Evolutionary conservation across 768 basidiomycete species (phyloP).

Genomic region (Xerocomellus chrysenteron): DNA sequence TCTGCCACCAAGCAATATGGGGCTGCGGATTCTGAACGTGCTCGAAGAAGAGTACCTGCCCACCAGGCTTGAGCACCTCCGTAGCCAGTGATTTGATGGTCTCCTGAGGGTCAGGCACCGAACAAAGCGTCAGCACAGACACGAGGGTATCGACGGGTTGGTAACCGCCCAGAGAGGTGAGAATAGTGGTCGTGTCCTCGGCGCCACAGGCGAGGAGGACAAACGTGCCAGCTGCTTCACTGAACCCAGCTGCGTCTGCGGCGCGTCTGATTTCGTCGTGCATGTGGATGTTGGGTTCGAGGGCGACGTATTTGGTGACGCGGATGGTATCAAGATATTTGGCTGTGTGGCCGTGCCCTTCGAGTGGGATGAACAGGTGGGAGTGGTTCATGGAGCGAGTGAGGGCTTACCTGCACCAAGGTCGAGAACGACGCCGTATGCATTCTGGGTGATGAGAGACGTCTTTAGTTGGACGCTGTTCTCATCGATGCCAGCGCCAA

Average conservation of each 20-base stretch:
- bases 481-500: constrained; percentile 49
- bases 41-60: constrained; percentile 65
- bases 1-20: constrained; percentile 71
- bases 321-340: constrained; percentile 54
- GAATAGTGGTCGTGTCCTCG: constrained; percentile 52
- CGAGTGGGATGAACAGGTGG: not conserved
- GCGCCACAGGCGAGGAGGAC: constrained; percentile 64
- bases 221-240: constrained; percentile 51
- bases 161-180: constrained; percentile 37
- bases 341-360: constrained; percentile 64
- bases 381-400: too few species aligned
- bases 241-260: constrained; percentile 53
- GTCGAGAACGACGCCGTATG: constrained; percentile 63
- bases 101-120: constrained; percentile 53
- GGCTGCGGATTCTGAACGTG: constrained; percentile 56
- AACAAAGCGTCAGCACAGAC: constrained; percentile 65
- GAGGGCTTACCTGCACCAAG: constrained; percentile 56
- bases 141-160: constrained; percentile 58
- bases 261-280: constrained; percentile 50
- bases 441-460: constrained; percentile 50
- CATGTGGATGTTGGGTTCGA: constrained; percentile 71
- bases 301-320: constrained; percentile 65
- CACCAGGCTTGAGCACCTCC: constrained; percentile 61
- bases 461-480: constrained; percentile 41
- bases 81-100: constrained; percentile 47